phyloP scores from a whole-genome alignment of 306 rosid genomes.

The Phaseolus lunatus region DNA sequence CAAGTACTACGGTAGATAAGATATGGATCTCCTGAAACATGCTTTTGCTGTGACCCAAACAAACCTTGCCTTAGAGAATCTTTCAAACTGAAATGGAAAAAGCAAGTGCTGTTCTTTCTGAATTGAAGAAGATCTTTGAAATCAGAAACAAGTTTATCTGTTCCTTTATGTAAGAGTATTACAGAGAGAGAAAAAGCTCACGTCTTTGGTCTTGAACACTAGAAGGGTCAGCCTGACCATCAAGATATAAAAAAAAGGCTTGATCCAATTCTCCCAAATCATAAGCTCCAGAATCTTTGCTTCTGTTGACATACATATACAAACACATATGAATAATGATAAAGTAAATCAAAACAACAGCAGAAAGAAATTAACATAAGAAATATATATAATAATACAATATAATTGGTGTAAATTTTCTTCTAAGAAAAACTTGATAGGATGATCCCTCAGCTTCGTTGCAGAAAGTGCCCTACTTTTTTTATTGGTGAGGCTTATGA shows the following conservation, averaged over 20 bases:
- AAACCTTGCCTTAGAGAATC: slow-evolving; percentile 48
- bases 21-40: slow-evolving; percentile 57
- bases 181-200: slow-evolving; percentile 42
- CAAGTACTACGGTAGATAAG: slow-evolving; percentile 58
- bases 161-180: background rate
- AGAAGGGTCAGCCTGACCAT: slow-evolving; percentile 72
- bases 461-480: background rate
- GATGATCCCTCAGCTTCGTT: background rate
- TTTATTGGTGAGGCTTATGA: background rate
- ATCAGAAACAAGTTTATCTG: background rate
- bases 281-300: slow-evolving; percentile 78
- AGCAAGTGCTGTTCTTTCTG: slow-evolving; percentile 28
- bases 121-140: slow-evolving; percentile 23
- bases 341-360: background rate
- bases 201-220: slow-evolving; percentile 75
- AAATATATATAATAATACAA: background rate
- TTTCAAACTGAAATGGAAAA: slow-evolving; percentile 27
- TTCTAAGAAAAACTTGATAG: background rate
- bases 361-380: background rate
- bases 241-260: slow-evolving; percentile 87
- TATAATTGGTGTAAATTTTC: background rate
- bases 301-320: slow-evolving; percentile 45
- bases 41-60: slow-evolving; percentile 63
- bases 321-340: background rate
- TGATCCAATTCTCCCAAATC: slow-evolving; percentile 95